Evolutionary conservation across 1,139 yeast species (phyloP), one percentile per base, ranked within the genome.

Genomic region (Blastobotrys serpentis): DNA sequence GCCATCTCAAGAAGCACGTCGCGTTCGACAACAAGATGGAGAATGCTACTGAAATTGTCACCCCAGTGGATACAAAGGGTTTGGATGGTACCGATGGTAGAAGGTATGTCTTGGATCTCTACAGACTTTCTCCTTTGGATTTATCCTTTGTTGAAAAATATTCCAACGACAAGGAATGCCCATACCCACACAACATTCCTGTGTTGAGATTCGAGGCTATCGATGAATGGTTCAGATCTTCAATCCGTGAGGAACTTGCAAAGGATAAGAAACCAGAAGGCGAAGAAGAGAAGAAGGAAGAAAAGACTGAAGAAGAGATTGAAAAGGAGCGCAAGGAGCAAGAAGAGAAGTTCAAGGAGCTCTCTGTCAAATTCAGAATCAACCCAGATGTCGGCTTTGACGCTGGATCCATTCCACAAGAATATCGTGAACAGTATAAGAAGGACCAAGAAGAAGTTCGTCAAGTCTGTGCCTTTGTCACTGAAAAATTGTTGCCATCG

Each of bases 151-250:
- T 81, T 50, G 90, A 84, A 51, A 65, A 71, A 23, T 62, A 81
- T 61, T 82, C 63, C 63, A 70, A 70, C 43, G 68, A 71, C 11
- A 67, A 66, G 2, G 70, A 68, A 11, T 69, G 69, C 11, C 57
- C 65, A n/a, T 90, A 90, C 65, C 96, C 97, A 22, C 96, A 88
- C 64, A 77, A 79, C 53, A 87, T 88, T 69, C 74, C 86, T 14
- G 77, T 86, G 30, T 61, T 92, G 44, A 82, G 98, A 71, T 83
- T 82, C 53, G 98, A 92, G 70, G 92, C 96, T 10, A 81, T 92
- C 46, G 90, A 84, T 59, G 87, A 83, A 60, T 90, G 96, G 96
- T 88, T 95, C 85, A 79, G 79, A 62, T 69, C 80, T 56, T 80
- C 83, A 61, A 77, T 84, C 7, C 79, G 85, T 17, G 76, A 73